phyloP scores from a whole-genome alignment of 108 stramenopile species.

The Nannochloropsis gaditana region DNA sequence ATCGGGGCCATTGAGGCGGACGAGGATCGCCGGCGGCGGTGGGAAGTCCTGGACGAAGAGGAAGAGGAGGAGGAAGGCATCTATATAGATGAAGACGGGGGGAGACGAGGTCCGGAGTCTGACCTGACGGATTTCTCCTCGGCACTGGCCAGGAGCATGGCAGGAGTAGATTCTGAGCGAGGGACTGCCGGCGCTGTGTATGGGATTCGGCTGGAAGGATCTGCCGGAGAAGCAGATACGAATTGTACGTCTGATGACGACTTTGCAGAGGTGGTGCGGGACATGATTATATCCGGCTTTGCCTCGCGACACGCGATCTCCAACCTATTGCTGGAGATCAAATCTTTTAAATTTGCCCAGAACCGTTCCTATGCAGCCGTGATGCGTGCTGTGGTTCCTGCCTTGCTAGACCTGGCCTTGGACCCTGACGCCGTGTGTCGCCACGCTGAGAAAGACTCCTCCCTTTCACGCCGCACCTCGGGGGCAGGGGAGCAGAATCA shows the following conservation, averaged over 20 bases:
- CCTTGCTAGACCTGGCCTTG: background rate
- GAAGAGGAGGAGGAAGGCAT: constrained; percentile 36
- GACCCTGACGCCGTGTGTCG: background rate
- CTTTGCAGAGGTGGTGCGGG: constrained; percentile 45
- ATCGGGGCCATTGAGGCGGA: background rate
- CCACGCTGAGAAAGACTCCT: background rate
- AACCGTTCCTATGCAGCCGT: constrained; percentile 10
- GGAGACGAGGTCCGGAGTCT: background rate
- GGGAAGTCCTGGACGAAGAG: constrained; percentile 21
- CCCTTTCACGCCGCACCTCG: background rate
- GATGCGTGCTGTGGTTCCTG: background rate
- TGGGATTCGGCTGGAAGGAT: background rate
- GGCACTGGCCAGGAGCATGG: background rate
- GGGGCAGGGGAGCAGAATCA: background rate
- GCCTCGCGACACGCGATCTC: constrained; percentile 49
- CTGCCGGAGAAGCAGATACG: background rate
- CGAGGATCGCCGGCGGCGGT: background rate
- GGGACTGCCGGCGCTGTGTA: background rate
- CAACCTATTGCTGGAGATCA: constrained; percentile 53
- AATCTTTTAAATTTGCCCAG: constrained; percentile 53
- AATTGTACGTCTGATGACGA: constrained; percentile 30
- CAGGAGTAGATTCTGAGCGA: background rate
- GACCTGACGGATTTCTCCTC: background rate
- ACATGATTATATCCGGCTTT: constrained; percentile 39
- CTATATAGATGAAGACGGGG: background rate